Base-by-base conservation (phyloP, 2,329 filamentous ascomycete species). In the Aspergillus udagawae region DNA sequence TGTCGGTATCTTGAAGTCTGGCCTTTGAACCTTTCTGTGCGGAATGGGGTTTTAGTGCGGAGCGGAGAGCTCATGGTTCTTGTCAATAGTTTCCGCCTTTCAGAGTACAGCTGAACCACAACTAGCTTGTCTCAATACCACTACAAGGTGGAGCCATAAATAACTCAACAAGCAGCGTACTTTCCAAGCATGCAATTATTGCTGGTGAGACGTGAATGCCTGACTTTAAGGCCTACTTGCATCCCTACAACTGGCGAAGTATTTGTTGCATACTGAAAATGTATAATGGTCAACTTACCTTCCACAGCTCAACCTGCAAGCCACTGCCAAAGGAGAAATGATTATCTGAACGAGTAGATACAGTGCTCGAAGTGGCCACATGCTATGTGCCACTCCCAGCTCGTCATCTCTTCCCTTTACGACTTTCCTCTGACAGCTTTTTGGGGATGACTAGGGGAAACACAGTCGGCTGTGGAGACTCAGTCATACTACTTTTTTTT, bases 21-120 rank as follows among this genome's bases (percentile, higher is more conserved):
- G 55, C 63, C 60, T 35, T 17, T 35, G 32, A 35, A 14, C 14
- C 4, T 64, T 59, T 62, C 56, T 66, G 64, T 64, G 64, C 53
- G 61, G 61, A 55, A 59, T 47, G 55, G 56, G 54, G 51, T 57
- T 61, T 64, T 60, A 59, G 59, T 59, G 59, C 59, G 59, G 60
- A 59, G 60, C 60, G 62, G 63, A 65, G 57, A 62, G 58, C 57
- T 54, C 49, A 14, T 3, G 23, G 47, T 25, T 28, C 28, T 49
- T 20, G 47, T 51, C 21, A 51, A 50, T n/a, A 50, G 20, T 25
- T 41, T 35, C 49, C 49, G 49, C 49, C 49, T 51, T 51, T 25
- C 3, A 25, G 23, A 25, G 23, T 25, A 25, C 23, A 25, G 23
- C 8, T 45, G 3, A 9, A 45, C 14, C 32, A 38, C 14, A 38